Conservation (phyloP, 1,284 basidiomycete species). For the Ustilago bromivora region DNA sequence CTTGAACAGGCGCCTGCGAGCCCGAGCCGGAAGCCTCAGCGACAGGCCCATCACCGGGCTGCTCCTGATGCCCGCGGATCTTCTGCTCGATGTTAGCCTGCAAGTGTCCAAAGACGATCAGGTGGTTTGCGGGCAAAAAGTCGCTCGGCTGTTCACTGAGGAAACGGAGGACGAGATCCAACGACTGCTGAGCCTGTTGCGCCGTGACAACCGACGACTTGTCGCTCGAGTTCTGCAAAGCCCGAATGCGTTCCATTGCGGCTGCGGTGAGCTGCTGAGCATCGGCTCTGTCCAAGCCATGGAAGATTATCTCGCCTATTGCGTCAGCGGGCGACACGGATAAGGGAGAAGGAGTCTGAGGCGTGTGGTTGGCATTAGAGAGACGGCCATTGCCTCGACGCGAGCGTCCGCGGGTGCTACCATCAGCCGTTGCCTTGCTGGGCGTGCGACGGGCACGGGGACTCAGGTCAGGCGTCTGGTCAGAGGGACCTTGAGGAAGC, state of each 20-base stretch:
- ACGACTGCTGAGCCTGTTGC: conserved; percentile 40
- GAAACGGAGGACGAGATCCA: conserved; percentile 44
- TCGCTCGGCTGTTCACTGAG: conserved; percentile 45
- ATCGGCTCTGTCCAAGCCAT: conserved; percentile 5
- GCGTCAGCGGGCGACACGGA: conserved; percentile 37
- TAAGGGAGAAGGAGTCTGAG: conserved; percentile 43
- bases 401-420: conserved; percentile 24
- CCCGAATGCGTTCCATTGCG: conserved; percentile 28
- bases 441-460: conserved; percentile 16
- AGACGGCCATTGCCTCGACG: conserved; percentile 34
- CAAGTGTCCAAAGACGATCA: conserved; percentile 40
- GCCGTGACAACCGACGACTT: conserved; percentile 29
- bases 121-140: conserved; percentile 39
- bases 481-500: not conserved
- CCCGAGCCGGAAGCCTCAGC: conserved; percentile 5
- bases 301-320: conserved; percentile 3
- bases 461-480: not conserved
- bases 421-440: conserved; percentile 8
- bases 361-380: conserved; percentile 34
- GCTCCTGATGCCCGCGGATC: conserved; percentile 18
- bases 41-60: not conserved
- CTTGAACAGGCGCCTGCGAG: conserved; percentile 1
- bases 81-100: conserved; percentile 49
- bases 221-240: conserved; percentile 18
- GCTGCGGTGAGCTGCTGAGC: conserved; percentile 24